These are phyloP conservation scores for Bruguiera gymnorhiza DNA, from an alignment of 345 rosid species.

Conservation along the genomic window DNA sequence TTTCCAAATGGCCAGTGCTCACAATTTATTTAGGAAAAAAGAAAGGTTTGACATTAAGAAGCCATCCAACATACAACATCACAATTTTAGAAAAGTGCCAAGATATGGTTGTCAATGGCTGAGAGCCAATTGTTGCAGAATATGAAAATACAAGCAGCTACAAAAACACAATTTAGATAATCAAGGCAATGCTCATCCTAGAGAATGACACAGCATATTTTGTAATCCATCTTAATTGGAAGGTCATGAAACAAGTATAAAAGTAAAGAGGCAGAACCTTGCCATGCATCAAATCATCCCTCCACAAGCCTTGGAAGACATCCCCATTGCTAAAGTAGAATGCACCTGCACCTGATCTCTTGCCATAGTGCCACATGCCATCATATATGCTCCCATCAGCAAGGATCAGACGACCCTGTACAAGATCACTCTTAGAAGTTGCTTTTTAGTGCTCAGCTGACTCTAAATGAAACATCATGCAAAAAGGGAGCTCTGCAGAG, in stretches of 20 bases:
- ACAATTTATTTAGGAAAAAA: too few species aligned
- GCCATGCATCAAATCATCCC: constrained; percentile 94
- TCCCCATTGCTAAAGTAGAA: constrained; percentile 92
- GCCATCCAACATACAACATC: constrained; percentile 1
- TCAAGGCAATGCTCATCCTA: not conserved
- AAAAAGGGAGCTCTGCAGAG: constrained; percentile 15
- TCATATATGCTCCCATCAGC: constrained; percentile 87
- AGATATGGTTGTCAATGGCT: not conserved
- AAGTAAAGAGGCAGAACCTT: constrained; percentile 50
- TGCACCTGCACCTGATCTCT: constrained; percentile 85
- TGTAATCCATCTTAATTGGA: not conserved
- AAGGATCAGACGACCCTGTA: constrained; percentile 74
- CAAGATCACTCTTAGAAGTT: constrained; percentile 13
- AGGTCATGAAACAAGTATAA: not conserved
- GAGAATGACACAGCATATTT: not conserved
- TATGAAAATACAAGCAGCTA: not conserved
- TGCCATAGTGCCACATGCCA: constrained; percentile 93
- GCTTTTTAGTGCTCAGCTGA: constrained; percentile 5
- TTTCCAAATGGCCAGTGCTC: too few species aligned
- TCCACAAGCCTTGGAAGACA: constrained; percentile 97
- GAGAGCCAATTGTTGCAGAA: not conserved
- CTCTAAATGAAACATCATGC: constrained; percentile 14
- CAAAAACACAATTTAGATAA: not conserved
- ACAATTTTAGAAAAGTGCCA: not conserved
- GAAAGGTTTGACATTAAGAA: not conserved